Evolutionary conservation across 306 rosid species (phyloP).

Genomic region (Fragaria ananassa): DNA sequence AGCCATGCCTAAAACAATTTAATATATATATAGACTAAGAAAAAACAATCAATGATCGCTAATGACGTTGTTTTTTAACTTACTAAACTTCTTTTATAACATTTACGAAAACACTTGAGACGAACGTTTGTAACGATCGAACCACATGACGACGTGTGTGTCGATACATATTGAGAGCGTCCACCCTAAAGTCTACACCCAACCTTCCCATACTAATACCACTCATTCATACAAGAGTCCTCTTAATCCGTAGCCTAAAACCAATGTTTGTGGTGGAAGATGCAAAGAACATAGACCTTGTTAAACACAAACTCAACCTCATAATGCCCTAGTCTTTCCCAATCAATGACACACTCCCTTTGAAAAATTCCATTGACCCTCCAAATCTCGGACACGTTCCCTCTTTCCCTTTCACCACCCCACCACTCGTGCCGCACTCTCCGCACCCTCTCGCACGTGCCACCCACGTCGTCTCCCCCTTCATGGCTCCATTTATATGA

Average conservation of each 20-base stretch:
- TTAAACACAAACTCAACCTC: constrained; percentile 11
- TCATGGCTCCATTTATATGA: constrained; percentile 24
- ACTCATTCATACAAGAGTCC: not conserved
- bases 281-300: not conserved
- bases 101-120: too few relatives aligned
- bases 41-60: too few relatives aligned
- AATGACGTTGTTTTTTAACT: too few relatives aligned
- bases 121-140: too few relatives aligned
- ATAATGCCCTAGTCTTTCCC: constrained; percentile 3
- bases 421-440: constrained; percentile 34
- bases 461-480: constrained; percentile 3
- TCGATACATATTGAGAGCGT: too few relatives aligned
- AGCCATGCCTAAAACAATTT: too few relatives aligned
- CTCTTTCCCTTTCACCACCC: constrained; percentile 8
- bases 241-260: not conserved
- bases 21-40: too few relatives aligned
- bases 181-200: too few relatives aligned
- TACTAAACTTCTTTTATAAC: too few relatives aligned
- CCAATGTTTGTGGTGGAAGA: not conserved
- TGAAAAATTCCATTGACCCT: constrained; percentile 36
- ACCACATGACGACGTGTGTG: too few relatives aligned
- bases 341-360: not conserved
- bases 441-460: constrained; percentile 32
- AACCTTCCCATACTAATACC: not conserved
- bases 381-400: constrained; percentile 39